Percentiles rank a stretch among this genome's conserved stretches.
Evolutionary conservation across 768 basidiomycete species (phyloP).

Genomic region (Leccinum variicolor): DNA sequence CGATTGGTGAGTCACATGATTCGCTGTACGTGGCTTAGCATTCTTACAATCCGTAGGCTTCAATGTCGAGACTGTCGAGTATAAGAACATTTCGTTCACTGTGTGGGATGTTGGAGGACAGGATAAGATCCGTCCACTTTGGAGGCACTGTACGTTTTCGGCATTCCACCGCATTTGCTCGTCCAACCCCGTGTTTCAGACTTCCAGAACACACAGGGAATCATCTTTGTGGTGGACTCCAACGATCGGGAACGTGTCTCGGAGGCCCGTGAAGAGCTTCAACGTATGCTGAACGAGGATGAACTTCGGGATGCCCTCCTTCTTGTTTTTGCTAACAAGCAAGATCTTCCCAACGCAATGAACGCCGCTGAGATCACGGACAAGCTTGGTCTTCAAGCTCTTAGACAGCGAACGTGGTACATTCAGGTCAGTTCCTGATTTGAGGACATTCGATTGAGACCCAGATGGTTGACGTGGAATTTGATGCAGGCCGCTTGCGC

Average conservation of each 20-base stretch:
- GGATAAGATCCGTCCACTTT: constrained; percentile 99
- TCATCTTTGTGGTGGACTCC: constrained; percentile 99
- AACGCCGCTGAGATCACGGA: constrained; percentile 99
- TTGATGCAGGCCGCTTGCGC: constrained; percentile 85
- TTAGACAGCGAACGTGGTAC: constrained; percentile 97
- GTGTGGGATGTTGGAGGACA: constrained; percentile 99
- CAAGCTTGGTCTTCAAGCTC: constrained; percentile 96
- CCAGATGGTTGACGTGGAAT: constrained; percentile 15
- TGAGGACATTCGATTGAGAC: background rate
- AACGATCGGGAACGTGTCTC: constrained; percentile 99
- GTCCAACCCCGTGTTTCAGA: constrained; percentile 48
- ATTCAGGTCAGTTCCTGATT: constrained; percentile 66
- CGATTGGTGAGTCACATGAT: constrained; percentile 75
- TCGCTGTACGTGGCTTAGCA: background rate
- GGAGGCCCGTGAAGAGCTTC: constrained; percentile 98
- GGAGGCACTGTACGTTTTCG: constrained; percentile 92
- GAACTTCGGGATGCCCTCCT: constrained; percentile 98
- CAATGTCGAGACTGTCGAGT: constrained; percentile 99
- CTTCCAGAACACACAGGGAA: constrained; percentile 99
- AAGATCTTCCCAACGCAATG: constrained; percentile 99
- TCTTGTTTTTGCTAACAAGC: constrained; percentile 99
- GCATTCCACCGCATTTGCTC: constrained; percentile 4
- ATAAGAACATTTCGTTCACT: constrained; percentile 99
- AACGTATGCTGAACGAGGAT: constrained; percentile 99
- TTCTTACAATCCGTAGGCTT: constrained; percentile 63